phyloP scores from a whole-genome alignment of 75 land plant genomes.

The Ceratopteris richardii region DNA sequence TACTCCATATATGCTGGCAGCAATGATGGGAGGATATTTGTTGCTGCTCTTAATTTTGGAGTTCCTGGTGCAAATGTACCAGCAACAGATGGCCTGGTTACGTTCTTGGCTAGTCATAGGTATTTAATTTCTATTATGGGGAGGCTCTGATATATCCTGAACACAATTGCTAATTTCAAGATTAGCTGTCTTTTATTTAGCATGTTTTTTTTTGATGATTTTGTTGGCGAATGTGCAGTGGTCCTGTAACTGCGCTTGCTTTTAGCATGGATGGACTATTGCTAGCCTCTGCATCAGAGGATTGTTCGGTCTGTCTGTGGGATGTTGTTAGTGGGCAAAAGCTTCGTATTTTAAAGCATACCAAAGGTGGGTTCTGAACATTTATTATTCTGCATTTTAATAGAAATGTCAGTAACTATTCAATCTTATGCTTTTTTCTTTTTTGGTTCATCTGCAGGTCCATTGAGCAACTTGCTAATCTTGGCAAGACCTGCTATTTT shows the following conservation, averaged over 20 bases:
- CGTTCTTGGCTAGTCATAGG: constrained; percentile 62
- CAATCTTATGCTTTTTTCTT: background rate
- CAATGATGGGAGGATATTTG: constrained; percentile 70
- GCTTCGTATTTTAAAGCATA: constrained; percentile 58
- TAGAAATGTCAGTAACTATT: background rate
- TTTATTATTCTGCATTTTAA: background rate
- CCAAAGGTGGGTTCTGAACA: constrained; percentile 41
- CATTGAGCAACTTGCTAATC: constrained; percentile 27
- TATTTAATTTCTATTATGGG: constrained; percentile 6
- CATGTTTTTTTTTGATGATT: no score
- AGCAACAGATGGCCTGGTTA: constrained; percentile 21
- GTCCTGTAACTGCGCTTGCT: constrained; percentile 67
- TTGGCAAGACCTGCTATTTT: constrained; percentile 22
- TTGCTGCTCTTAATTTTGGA: constrained; percentile 51
- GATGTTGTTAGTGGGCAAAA: constrained; percentile 48
- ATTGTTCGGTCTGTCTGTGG: constrained; percentile 78
- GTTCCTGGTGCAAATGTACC: constrained; percentile 21
- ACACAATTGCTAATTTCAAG: no score
- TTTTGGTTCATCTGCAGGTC: constrained; percentile 11
- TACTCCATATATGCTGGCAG: constrained; percentile 70
- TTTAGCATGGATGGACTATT: constrained; percentile 61
- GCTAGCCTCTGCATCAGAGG: constrained; percentile 83
- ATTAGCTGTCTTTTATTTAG: no score
- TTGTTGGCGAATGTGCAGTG: constrained; percentile 27
- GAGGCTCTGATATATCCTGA: no score